Conservation (phyloP, 108 stramenopile species). For the Fragilariopsis cylindrus region DNA sequence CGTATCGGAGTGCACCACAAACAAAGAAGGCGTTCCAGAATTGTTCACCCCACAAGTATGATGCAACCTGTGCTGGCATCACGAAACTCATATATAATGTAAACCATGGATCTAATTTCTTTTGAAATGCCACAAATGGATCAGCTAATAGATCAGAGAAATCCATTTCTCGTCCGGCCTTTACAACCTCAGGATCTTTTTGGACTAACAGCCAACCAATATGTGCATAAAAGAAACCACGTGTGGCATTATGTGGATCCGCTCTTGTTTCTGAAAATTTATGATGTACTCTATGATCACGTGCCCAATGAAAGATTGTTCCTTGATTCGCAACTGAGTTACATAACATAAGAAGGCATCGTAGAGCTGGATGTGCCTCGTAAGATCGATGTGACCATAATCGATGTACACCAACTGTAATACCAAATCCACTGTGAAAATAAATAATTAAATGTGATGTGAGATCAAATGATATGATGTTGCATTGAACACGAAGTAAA, state of each 20-base stretch:
- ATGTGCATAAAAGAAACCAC: constrained; percentile 99
- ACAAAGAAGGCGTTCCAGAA: constrained; percentile 98
- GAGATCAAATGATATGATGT: constrained; percentile 10
- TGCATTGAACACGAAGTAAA: not conserved
- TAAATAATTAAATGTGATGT: not conserved
- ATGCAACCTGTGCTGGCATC: constrained; percentile 93
- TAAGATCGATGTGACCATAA: constrained; percentile 98
- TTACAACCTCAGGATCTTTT: constrained; percentile 94
- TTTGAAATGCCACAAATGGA: constrained; percentile 91
- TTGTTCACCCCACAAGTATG: constrained; percentile 91
- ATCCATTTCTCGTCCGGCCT: constrained; percentile 93
- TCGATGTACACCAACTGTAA: constrained; percentile 97
- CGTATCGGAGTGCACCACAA: constrained; percentile 93
- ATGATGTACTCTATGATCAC: constrained; percentile 98
- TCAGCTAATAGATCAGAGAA: constrained; percentile 93
- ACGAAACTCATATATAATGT: constrained; percentile 99
- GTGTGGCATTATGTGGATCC: constrained; percentile 98
- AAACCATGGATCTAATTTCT: constrained; percentile 96
- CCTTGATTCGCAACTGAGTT: constrained; percentile 99
- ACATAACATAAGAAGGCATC: constrained; percentile 93
- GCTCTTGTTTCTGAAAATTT: constrained; percentile 97
- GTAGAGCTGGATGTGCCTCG: constrained; percentile 80
- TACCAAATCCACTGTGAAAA: constrained; percentile 91
- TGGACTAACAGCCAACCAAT: constrained; percentile 99
- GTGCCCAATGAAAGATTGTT: constrained; percentile 97